A percentile compares a stretch with the other conserved stretches of the same genome.
Conservation (phyloP, 371 early-diverging fungal genomes). For the Enterospora canceri region DNA sequence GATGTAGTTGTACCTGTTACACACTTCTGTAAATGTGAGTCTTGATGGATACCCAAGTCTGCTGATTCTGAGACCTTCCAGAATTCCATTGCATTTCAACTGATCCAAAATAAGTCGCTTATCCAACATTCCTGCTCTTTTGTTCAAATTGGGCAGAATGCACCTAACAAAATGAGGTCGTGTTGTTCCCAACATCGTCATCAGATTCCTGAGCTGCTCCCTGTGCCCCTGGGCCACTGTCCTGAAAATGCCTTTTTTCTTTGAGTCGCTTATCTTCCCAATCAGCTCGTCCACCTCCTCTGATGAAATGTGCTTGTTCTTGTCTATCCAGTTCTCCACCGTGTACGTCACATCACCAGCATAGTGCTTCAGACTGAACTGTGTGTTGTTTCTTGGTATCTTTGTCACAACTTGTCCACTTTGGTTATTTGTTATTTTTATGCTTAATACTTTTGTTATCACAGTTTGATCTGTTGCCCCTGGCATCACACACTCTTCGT, state of each 20-base stretch:
- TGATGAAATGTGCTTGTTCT: conserved; percentile 96
- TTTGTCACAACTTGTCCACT: conserved; percentile 31
- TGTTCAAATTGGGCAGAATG: conserved; percentile 89
- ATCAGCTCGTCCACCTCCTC: conserved; percentile 68
- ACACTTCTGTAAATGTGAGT: conserved; percentile 78
- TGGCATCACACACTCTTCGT: conserved; percentile 98
- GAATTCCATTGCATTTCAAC: conserved; percentile 91
- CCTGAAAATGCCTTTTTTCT: conserved; percentile 60
- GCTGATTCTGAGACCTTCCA: conserved; percentile 95
- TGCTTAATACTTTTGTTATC: conserved; percentile 66
- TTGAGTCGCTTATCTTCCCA: conserved; percentile 16
- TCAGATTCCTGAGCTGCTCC: conserved; percentile 73
- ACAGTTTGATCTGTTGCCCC: conserved; percentile 87
- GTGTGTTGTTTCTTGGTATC: conserved; percentile 64
- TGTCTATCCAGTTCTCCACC: conserved; percentile 84
- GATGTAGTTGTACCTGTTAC: conserved; percentile 69
- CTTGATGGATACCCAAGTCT: conserved; percentile 91
- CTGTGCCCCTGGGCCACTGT: conserved; percentile 91
- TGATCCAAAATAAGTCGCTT: conserved; percentile 77
- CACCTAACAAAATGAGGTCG: conserved; percentile 97
- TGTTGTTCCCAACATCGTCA: conserved; percentile 75
- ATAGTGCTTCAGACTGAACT: conserved; percentile 85
- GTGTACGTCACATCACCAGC: conserved; percentile 90
- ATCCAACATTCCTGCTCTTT: conserved; percentile 69
- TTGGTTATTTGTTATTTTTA: conserved; percentile 37